phyloP scores from a whole-genome alignment of 2,329 filamentous ascomycete species.

The Xenoacremonium recifei region DNA sequence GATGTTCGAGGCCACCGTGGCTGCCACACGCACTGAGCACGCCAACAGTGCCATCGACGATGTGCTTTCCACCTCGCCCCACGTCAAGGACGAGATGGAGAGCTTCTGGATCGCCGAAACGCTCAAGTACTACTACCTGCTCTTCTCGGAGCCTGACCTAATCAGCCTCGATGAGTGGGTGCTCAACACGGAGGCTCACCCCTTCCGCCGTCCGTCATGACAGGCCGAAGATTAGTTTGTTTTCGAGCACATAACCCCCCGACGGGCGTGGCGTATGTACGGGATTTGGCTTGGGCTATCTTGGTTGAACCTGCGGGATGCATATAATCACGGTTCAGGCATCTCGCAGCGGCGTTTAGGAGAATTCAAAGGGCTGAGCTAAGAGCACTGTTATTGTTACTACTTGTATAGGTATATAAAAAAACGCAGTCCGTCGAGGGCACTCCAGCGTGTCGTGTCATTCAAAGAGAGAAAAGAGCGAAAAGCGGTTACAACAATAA shows the following conservation, averaged over 20 bases:
- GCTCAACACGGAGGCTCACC: conserved; percentile 63
- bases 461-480: no score
- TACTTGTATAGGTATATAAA: not conserved
- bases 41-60: conserved; percentile 71
- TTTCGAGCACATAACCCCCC: not conserved
- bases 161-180: conserved; percentile 69
- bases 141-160: conserved; percentile 68
- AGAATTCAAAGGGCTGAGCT: not conserved
- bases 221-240: not conserved
- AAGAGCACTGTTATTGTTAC: not conserved
- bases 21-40: conserved; percentile 61
- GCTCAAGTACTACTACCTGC: conserved; percentile 86
- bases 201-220: conserved; percentile 47
- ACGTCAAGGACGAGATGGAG: conserved; percentile 67
- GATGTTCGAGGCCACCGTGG: conserved; percentile 75
- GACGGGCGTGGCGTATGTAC: not conserved
- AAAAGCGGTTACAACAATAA: no score
- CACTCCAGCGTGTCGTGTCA: no score
- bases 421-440: no score
- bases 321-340: not conserved
- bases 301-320: not conserved
- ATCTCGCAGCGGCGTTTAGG: not conserved
- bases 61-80: conserved; percentile 47
- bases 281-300: no score
- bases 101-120: conserved; percentile 92